phyloP scores from a whole-genome alignment of 2,329 filamentous ascomycete genomes.

The Aureobasidium sp. region DNA sequence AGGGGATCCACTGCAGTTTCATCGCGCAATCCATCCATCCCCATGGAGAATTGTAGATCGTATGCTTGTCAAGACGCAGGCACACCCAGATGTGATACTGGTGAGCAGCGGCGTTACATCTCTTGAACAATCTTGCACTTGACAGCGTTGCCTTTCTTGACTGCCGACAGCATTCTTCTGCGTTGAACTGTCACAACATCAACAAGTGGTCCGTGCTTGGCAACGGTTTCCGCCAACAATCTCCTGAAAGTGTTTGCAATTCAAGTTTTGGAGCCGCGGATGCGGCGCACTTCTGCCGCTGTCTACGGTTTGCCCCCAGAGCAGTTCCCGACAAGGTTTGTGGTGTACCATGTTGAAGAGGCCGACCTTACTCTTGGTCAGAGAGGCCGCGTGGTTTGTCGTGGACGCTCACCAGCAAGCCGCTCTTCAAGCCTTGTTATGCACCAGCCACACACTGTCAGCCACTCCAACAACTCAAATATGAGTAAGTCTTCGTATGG shows the following conservation, averaged over 20 bases:
- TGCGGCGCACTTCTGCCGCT: neutral
- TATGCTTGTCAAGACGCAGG: neutral
- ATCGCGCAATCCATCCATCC: conserved; percentile 4
- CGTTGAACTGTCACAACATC: conserved; percentile 4
- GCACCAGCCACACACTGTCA: neutral
- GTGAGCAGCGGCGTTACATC: too few species aligned
- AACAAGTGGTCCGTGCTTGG: neutral
- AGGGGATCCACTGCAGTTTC: conserved; percentile 11
- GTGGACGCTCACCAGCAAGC: neutral
- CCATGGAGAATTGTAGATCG: conserved; percentile 10
- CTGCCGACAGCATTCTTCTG: conserved; percentile 1
- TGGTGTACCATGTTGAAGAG: neutral
- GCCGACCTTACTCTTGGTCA: neutral
- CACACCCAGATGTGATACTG: neutral
- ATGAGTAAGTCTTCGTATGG: neutral
- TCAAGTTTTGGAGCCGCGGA: neutral
- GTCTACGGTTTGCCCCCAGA: neutral
- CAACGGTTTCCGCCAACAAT: neutral
- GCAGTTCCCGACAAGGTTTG: neutral
- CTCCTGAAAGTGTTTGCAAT: conserved; percentile 4
- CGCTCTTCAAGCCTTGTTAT: neutral
- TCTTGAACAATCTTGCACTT: neutral
- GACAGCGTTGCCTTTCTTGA: neutral
- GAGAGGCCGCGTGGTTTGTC: neutral
- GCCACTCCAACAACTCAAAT: neutral